Base-by-base conservation (phyloP, 2,329 filamentous ascomycete genomes). In the Paraconiothyrium brasiliense region DNA sequence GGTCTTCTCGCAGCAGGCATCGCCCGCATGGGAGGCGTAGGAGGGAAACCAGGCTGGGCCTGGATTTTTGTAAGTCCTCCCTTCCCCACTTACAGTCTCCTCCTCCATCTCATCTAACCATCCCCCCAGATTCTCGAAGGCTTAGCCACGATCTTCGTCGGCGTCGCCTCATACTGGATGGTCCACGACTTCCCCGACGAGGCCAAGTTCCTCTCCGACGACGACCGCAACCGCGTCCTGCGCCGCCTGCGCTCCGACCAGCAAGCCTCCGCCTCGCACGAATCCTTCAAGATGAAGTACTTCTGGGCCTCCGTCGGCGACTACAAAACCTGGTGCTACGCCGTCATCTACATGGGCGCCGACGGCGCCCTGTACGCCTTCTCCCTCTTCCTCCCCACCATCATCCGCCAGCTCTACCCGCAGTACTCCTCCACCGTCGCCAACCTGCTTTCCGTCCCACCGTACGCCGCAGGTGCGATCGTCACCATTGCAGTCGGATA, bases 271-370 rank as follows among this genome's bases (percentile, higher is more conserved):
- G 90, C 90, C 85, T 46, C 89, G 64, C 87, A 91, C 66, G 93
- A 96, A 74, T 83, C 89, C 11, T 95, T 94, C 80, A 87, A 89
- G 67, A 88, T 87, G 81, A 80, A 82, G 3, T 93, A 92, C 74
- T 84, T 95, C 62, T 92, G 87, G 85, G 85, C 87, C 13, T 89
- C 88, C 7, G 69, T 94, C 20, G 89, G 85, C 60, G 93, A 97
- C 74, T 96, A 92, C 90, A 96, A 97, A 82, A 96, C 90, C 22
- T 95, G 89, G 79, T 81, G 85, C 1, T 90, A 87, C 13, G 90
- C 92, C 76, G 78, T 91, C 48, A 89, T 94, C 61, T 95, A 93
- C 76, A 92, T 93, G 88, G 92, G 92, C 1, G 71, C 70, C 43
- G 86, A 91, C 66, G 90, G 89, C 73, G 85, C 90, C 0, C 81